These are phyloP conservation scores for Pestalotiopsis sp. DNA, from an alignment of 2,329 filamentous ascomycete genomes.

Conservation along the genomic window DNA sequence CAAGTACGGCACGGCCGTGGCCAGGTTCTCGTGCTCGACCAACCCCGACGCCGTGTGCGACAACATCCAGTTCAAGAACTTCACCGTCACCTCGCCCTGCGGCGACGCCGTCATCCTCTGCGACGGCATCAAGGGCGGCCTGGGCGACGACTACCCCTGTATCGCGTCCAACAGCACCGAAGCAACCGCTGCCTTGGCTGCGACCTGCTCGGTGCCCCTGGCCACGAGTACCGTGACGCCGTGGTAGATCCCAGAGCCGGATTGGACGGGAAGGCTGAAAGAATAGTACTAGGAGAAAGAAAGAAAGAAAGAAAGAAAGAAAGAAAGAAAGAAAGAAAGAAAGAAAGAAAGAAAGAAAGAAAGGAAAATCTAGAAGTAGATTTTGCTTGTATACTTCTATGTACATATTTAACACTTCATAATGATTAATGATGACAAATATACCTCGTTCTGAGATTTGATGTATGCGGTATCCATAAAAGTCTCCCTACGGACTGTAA, in stretches of 20 bases:
- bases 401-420: not conserved
- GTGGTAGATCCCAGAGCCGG: not conserved
- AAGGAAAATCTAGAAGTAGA: not conserved
- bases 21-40: conserved; percentile 54
- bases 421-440: not conserved
- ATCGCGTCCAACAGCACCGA: conserved; percentile 9
- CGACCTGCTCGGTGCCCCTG: conserved; percentile 12
- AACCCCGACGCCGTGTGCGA: conserved; percentile 53
- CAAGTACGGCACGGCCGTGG: conserved; percentile 54
- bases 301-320: too few relatives aligned
- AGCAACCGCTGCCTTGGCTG: conserved; percentile 9
- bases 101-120: conserved; percentile 48
- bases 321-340: too few relatives aligned
- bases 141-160: conserved; percentile 15
- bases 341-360: too few relatives aligned
- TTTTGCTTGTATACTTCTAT: not conserved
- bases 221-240: conserved; percentile 7
- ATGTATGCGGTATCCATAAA: not conserved
- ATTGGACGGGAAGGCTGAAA: not conserved
- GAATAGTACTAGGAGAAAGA: not conserved
- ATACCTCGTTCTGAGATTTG: not conserved
- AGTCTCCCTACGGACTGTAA: too few relatives aligned
- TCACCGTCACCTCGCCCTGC: conserved; percentile 53
- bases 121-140: conserved; percentile 42
- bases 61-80: conserved; percentile 54